These are phyloP conservation scores for Blastobotrys attinorum DNA, from an alignment of 805 yeast species.

Conservation along the genomic window DNA sequence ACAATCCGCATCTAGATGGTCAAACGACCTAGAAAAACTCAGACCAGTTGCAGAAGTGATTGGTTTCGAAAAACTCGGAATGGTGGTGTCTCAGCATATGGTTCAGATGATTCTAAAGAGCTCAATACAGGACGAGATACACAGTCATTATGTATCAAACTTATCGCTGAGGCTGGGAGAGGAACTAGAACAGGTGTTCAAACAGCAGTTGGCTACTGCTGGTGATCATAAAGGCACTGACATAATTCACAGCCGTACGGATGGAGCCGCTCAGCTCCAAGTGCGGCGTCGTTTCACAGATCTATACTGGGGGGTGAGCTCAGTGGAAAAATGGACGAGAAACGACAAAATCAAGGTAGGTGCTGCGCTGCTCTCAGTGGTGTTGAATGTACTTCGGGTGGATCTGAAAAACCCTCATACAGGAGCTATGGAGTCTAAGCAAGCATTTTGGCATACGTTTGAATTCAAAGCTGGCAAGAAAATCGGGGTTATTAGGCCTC, in stretches of 20 bases:
- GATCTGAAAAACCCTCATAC: constrained; percentile 74
- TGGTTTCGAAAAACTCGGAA: background rate
- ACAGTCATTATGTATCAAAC: background rate
- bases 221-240: no score
- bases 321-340: constrained; percentile 40
- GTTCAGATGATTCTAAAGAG: background rate
- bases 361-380: constrained; percentile 59
- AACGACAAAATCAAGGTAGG: constrained; percentile 63
- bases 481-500: constrained; percentile 71
- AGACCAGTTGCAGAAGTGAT: background rate
- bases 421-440: constrained; percentile 57
- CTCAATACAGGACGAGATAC: background rate
- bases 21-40: background rate
- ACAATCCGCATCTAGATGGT: background rate
- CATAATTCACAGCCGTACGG: no score
- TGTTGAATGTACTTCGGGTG: constrained; percentile 73
- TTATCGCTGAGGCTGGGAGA: no score
- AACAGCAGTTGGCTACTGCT: no score
- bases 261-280: no score
- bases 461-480: constrained; percentile 67
- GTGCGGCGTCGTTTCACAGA: no score
- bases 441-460: constrained; percentile 85
- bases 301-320: constrained; percentile 1
- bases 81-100: background rate
- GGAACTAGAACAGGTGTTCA: background rate